Evolutionary conservation across 768 basidiomycete genomes (phyloP).

Genomic region (Kwoniella europaea): DNA sequence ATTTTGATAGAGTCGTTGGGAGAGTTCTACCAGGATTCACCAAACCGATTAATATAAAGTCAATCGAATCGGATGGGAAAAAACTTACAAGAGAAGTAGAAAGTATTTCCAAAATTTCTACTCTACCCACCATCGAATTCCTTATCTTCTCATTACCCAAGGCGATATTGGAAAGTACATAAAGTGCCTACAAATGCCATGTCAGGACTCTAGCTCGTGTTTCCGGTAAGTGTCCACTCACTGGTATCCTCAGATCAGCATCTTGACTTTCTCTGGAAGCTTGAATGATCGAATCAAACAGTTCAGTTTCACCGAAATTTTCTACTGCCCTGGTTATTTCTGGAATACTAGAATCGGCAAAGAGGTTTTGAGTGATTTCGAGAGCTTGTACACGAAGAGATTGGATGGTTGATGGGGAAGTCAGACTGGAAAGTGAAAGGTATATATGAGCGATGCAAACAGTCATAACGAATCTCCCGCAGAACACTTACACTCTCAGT

Average conservation of each 20-base stretch:
- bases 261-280: constrained; percentile 26
- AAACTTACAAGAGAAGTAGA: constrained; percentile 43
- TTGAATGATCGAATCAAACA: constrained; percentile 36
- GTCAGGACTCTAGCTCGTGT: too few relatives aligned
- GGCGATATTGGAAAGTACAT: constrained; percentile 43
- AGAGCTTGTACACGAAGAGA: constrained; percentile 41
- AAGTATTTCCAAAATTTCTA: constrained; percentile 40
- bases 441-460: constrained; percentile 1
- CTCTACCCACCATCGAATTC: constrained; percentile 26
- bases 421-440: constrained; percentile 10
- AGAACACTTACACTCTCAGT: constrained; percentile 64
- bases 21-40: constrained; percentile 31
- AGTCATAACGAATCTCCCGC: background rate
- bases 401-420: constrained; percentile 10
- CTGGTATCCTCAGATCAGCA: constrained; percentile 33
- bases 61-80: background rate
- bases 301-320: constrained; percentile 29
- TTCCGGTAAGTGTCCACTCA: constrained; percentile 18
- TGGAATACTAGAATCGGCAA: constrained; percentile 37
- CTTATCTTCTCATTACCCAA: constrained; percentile 44
- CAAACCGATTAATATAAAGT: background rate
- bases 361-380: constrained; percentile 42
- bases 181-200: constrained; percentile 32
- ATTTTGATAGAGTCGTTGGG: constrained; percentile 34
- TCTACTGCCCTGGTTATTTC: constrained; percentile 42